Conservation (phyloP, 805 yeast genomes). For the Candida jianshihensis region DNA sequence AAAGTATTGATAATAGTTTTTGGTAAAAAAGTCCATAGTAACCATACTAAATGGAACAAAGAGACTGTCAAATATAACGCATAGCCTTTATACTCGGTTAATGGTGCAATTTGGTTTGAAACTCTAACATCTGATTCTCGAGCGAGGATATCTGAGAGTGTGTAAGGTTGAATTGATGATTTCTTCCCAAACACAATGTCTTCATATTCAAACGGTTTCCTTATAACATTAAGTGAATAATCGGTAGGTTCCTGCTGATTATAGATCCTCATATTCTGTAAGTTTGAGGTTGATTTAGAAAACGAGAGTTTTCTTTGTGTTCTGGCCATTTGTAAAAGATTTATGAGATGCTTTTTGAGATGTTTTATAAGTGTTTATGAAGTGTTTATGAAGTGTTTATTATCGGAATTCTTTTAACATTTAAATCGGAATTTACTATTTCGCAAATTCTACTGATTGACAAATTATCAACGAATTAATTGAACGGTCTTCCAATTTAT, state of each 20-base stretch:
- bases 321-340: neutral
- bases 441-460: no score
- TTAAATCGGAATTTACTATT: no score
- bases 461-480: no score
- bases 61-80: slow-evolving; percentile 68
- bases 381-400: no score
- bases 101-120: slow-evolving; percentile 44
- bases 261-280: neutral
- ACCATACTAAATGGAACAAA: slow-evolving; percentile 46
- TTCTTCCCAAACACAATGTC: slow-evolving; percentile 12
- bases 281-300: slow-evolving; percentile 7
- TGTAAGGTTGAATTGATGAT: slow-evolving; percentile 2
- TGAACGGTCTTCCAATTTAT: no score
- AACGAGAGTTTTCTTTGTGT: neutral
- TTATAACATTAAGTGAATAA: no score
- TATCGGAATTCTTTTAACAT: no score
- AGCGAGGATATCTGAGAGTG: slow-evolving; percentile 47
- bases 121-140: slow-evolving; percentile 62
- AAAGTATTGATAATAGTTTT: slow-evolving; percentile 41
- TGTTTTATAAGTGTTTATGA: no score
- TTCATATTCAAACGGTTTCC: slow-evolving; percentile 13
- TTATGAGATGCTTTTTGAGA: no score
- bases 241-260: neutral
- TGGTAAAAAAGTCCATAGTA: slow-evolving; percentile 74
- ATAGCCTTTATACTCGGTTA: slow-evolving; percentile 83